Evolutionary conservation across 1,139 yeast genomes (phyloP), one percentile per base, ranked within the genome.

Genomic region (Arxiozyma heterogenica): DNA sequence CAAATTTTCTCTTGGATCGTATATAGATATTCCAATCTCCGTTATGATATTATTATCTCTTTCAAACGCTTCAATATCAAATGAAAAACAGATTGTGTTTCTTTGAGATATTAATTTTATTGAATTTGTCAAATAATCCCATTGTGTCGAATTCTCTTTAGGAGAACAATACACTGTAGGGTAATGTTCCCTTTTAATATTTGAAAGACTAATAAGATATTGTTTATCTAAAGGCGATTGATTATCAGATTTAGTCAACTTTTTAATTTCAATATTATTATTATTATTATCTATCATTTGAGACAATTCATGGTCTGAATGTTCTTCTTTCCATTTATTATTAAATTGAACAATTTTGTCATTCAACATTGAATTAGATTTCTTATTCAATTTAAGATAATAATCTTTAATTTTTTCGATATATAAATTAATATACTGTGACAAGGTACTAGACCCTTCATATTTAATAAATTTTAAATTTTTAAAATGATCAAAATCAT

Each of bases 1-100:
- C 15, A 55, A 17, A 54, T 64, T 66, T 48, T 69, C 74, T 27
- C 75, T 60, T 20, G 90, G 88, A 58, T 84, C 87, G 64, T 80
- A 84, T 6, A 85, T 76, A 2, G 86, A 74, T 2, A 86, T 69
- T 2, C 94, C 94, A 50, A 85, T 76, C 64, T 86, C 94, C 0
- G 88, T 84, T 23, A 85, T 72, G 12, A 70, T 58, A 20, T 70
- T 61, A 11, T 69, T 71, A 56, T 76, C 67, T 20, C 68, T 61
- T 61, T 86, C 94, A 72, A 74, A 83, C 4, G 86, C 84, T 65
- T 86, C 93, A 12, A 84, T 73, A 65, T 86, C 93, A 22, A 86
- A 68, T 22, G 83, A 76, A 49, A 83, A 71, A 20, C 82, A 70
- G 0, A 74, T 72, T 41, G 73, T 66, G 34, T 69, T 62, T 23